phyloP scores from a whole-genome alignment of 1,284 basidiomycete species.

The Trametes polyzona region DNA sequence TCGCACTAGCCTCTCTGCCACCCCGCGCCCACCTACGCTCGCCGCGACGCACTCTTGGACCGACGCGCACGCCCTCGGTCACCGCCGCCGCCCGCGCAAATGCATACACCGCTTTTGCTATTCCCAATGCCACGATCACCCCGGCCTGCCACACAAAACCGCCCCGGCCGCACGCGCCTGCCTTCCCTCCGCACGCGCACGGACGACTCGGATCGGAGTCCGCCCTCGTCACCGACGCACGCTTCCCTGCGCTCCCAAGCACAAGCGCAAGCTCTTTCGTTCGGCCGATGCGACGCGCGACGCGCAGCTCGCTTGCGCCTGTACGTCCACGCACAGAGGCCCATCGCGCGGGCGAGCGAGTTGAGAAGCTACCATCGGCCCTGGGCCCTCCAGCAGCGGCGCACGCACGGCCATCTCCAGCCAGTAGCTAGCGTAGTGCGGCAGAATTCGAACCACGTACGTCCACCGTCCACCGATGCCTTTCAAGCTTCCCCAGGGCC shows the following conservation, averaged over 20 bases:
- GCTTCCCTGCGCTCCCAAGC: constrained; percentile 1
- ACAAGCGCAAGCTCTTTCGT: no score
- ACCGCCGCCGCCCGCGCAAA: neutral
- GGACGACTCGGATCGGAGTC: constrained; percentile 8
- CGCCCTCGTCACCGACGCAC: no score
- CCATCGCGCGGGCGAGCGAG: no score
- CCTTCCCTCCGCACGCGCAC: neutral
- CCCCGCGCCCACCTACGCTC: neutral
- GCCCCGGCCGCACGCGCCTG: neutral
- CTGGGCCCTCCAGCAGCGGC: neutral
- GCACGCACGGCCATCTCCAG: neutral
- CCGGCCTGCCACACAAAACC: neutral
- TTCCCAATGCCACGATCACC: neutral
- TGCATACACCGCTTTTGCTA: neutral
- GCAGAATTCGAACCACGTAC: neutral
- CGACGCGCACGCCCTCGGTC: neutral
- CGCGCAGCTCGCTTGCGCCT: no score
- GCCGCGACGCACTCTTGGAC: neutral
- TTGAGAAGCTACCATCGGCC: neutral
- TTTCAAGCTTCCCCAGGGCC: constrained; percentile 2
- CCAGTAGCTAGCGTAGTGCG: no score
- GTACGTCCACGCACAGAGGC: no score
- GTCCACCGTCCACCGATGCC: neutral
- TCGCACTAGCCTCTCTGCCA: no score
- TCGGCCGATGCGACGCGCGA: no score